phyloP scores from a whole-genome alignment of 306 rosid species.

The Lablab purpureus region DNA sequence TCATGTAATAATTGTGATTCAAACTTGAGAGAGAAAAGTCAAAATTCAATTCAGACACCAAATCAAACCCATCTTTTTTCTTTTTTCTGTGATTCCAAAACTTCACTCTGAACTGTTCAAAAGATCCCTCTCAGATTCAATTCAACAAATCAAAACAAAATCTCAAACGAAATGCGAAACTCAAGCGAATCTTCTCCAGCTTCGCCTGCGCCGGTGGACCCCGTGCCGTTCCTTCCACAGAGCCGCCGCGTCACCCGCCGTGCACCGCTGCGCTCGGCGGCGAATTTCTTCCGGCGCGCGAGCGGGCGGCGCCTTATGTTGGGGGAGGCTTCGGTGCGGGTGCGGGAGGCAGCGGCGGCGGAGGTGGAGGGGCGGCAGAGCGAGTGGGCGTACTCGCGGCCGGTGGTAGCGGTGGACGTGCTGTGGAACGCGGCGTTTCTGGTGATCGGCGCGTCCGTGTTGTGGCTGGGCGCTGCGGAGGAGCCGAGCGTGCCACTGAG shows the following conservation, averaged over 20 bases:
- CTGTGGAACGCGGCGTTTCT: conserved; percentile 75
- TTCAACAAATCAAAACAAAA: background rate
- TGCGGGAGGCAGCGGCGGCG: conserved; percentile 85
- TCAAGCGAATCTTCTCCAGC: conserved; percentile 46
- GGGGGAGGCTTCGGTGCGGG: conserved; percentile 71
- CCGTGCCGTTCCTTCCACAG: conserved; percentile 66
- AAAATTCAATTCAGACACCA: background rate
- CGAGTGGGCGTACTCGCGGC: conserved; percentile 74
- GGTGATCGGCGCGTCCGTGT: conserved; percentile 52
- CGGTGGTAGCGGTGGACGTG: conserved; percentile 69
- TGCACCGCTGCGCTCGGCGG: conserved; percentile 57
- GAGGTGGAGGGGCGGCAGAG: conserved; percentile 88
- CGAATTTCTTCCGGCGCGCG: conserved; percentile 67
- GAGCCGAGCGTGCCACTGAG: conserved; percentile 75
- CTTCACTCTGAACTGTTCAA: background rate
- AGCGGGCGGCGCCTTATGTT: conserved; percentile 84
- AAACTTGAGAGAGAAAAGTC: background rate
- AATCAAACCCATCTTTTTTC: background rate
- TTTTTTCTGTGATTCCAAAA: background rate
- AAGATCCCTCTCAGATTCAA: background rate
- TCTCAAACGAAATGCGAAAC: conserved; percentile 50
- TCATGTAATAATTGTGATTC: background rate
- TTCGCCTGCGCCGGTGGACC: conserved; percentile 46
- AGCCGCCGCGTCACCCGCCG: conserved; percentile 63
- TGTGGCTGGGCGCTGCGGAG: conserved; percentile 66